A percentile compares a stretch with the other conserved stretches of the same genome.
These are phyloP conservation scores for Lignosus rhinocerotis DNA, from an alignment of 1,284 basidiomycete genomes.

Conservation along the genomic window DNA sequence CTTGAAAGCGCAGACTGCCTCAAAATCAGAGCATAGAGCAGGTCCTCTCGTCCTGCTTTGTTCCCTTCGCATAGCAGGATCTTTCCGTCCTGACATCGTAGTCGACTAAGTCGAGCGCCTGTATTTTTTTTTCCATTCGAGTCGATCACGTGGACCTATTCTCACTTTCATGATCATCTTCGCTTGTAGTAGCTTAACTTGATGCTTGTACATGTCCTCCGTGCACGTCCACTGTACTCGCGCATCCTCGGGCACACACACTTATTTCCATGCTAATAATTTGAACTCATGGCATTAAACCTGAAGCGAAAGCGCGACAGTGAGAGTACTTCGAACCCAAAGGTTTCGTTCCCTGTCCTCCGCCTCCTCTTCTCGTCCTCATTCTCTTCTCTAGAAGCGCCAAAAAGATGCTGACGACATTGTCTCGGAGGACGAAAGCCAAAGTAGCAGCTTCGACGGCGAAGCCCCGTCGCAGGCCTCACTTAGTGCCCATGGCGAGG, in stretches of 20 bases:
- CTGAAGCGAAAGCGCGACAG: neutral
- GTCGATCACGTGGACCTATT: slow-evolving; percentile 39
- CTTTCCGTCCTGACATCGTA: too few relatives aligned
- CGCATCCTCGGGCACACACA: slow-evolving; percentile 33
- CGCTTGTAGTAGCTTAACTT: too few relatives aligned
- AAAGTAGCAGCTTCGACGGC: too few relatives aligned
- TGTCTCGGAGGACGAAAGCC: neutral
- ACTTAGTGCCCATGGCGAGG: neutral
- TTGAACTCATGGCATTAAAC: neutral
- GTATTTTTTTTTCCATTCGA: neutral
- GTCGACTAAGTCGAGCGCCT: too few relatives aligned
- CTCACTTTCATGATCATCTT: too few relatives aligned
- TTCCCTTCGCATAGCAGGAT: too few relatives aligned
- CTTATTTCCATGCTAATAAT: slow-evolving; percentile 17
- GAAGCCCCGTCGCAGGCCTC: neutral
- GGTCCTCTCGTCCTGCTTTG: too few relatives aligned
- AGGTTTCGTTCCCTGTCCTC: neutral
- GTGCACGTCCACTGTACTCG: slow-evolving; percentile 43
- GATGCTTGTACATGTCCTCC: slow-evolving; percentile 42
- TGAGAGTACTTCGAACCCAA: neutral
- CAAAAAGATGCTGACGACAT: neutral
- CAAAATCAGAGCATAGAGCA: too few relatives aligned
- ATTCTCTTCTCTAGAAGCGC: neutral
- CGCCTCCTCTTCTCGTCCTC: neutral
- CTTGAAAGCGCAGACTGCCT: too few relatives aligned